These are phyloP conservation scores for Nitzschia putrida DNA, from an alignment of 108 stramenopile species.

Conservation along the genomic window DNA sequence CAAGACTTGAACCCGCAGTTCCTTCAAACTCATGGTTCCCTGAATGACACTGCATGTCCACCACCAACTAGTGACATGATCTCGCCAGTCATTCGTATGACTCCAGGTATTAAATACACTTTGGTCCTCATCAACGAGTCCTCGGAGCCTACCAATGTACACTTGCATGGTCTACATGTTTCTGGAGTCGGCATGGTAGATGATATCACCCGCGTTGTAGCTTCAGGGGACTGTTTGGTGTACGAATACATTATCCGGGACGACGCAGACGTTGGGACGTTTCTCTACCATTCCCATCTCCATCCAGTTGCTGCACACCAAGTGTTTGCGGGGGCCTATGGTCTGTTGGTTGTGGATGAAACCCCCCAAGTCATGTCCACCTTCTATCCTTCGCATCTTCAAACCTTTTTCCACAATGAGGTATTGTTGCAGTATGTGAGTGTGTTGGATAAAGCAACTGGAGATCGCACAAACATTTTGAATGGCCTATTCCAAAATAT, in stretches of 20 bases:
- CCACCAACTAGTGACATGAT: not conserved
- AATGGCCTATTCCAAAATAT: slow-evolving; percentile 11
- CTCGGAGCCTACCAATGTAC: slow-evolving; percentile 23
- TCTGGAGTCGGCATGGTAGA: slow-evolving; percentile 27
- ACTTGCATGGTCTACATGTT: slow-evolving; percentile 32
- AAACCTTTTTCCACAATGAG: slow-evolving; percentile 16
- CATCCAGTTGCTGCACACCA: slow-evolving; percentile 21
- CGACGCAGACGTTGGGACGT: slow-evolving; percentile 39
- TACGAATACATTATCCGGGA: slow-evolving; percentile 28
- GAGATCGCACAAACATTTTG: not conserved
- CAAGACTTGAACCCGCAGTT: not conserved
- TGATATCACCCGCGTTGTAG: slow-evolving; percentile 27
- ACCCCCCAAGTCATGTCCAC: not conserved
- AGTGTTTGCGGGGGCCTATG: slow-evolving; percentile 46
- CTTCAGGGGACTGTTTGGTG: slow-evolving; percentile 32
- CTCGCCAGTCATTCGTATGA: slow-evolving; percentile 21
- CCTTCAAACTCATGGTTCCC: not conserved
- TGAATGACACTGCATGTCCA: not conserved
- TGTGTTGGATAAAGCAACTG: slow-evolving; percentile 4
- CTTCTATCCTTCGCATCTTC: slow-evolving; percentile 14
- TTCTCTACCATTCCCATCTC: slow-evolving; percentile 46
- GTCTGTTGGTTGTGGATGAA: slow-evolving; percentile 42
- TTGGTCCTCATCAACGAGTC: slow-evolving; percentile 24
- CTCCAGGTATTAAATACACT: slow-evolving; percentile 20
- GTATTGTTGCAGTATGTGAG: slow-evolving; percentile 23